phyloP scores from a whole-genome alignment of 495 filamentous ascomycete species.

The Bacidia gigantensis region DNA sequence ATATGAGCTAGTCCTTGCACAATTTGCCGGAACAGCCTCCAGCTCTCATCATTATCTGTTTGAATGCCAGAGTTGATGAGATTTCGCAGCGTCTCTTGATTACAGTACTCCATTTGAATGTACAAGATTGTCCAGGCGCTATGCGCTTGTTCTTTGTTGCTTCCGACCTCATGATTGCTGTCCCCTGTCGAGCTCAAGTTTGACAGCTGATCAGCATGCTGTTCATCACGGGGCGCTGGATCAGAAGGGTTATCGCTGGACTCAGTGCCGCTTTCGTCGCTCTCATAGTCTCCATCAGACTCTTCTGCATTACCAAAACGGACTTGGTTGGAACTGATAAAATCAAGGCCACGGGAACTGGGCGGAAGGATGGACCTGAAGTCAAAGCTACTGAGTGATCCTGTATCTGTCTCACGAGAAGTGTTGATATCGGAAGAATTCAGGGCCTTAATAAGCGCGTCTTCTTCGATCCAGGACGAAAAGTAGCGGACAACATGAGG shows the following conservation, averaged over 20 bases:
- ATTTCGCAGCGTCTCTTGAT: conserved; percentile 83
- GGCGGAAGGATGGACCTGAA: conserved; percentile 43
- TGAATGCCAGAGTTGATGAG: conserved; percentile 66
- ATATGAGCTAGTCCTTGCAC: conserved; percentile 85
- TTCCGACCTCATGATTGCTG: neutral
- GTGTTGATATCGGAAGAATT: conserved; percentile 26
- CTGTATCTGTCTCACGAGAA: neutral
- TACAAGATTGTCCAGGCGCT: conserved; percentile 47
- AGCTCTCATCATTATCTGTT: conserved; percentile 59
- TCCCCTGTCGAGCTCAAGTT: neutral
- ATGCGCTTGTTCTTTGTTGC: conserved; percentile 15
- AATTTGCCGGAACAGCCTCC: conserved; percentile 85
- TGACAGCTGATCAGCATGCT: neutral
- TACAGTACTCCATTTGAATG: conserved; percentile 96
- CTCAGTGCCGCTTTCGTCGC: conserved; percentile 17
- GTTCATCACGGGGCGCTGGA: neutral
- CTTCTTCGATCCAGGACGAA: conserved; percentile 84
- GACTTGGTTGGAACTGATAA: conserved; percentile 62
- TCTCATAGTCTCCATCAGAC: conserved; percentile 21
- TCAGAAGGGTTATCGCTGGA: neutral
- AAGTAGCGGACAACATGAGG: conserved; percentile 93
- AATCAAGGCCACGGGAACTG: conserved; percentile 77
- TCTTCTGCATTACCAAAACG: conserved; percentile 23
- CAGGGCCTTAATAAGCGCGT: conserved; percentile 42
- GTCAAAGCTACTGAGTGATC: conserved; percentile 2